These are phyloP conservation scores for thale cress (Arabidopsis thaliana) DNA, from an alignment of 345 rosid genomes.

Conservation along the genomic window TAIR10.1 NC_003074.8:1143501-1144000, in stretches of 20 bases:
- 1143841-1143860: conserved; percentile 13
- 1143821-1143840: background rate
- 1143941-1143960: conserved; percentile 38
- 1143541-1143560: too few relatives aligned
- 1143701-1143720: too few relatives aligned
- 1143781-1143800: background rate
- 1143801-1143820: conserved; percentile 22
- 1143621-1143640: too few relatives aligned
- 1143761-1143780: background rate
- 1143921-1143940: conserved; percentile 12
- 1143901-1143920: conserved; percentile 17
- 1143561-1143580: too few relatives aligned
- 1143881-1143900: conserved; percentile 13
- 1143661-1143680: too few relatives aligned
- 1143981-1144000: conserved; percentile 24
- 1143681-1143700: too few relatives aligned
- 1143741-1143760: background rate
- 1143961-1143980: conserved; percentile 27
- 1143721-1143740: too few relatives aligned
- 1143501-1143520: too few relatives aligned
- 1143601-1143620: too few relatives aligned
- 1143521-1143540: too few relatives aligned
- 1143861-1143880: conserved; percentile 4
- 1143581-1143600: too few relatives aligned
- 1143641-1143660: too few relatives aligned